Evolutionary conservation across 1,139 yeast genomes (phyloP), one percentile per base, ranked within the genome.

Genomic region (Nematodospora anomalae): DNA sequence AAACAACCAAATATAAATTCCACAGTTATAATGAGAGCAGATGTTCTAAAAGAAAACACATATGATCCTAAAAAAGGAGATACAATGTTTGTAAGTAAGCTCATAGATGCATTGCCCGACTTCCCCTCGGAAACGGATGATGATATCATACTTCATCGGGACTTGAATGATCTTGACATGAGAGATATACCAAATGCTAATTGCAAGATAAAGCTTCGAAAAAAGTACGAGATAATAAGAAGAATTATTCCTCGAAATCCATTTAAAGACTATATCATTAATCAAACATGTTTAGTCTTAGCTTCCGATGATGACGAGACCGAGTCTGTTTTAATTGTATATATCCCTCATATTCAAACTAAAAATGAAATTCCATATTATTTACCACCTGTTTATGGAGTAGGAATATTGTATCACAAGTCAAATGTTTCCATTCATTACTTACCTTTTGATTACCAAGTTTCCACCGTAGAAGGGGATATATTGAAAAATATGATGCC

Each of bases 1-100:
- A 72, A 75, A 43, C 89, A 88, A 45, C 97, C 97, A 10, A 87
- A 90, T 57, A 84, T 90, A 59, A 90, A 90, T 59, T 90, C 97
- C 6, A 85, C 97, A 0, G 94, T 88, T 21, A 84, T 90, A 26
- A 67, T 90, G 65, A 67, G 97, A 50, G 95, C 97, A 0, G 97
- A 90, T 58, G 79, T 90, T 18, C 60, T 89, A 31, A 65, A 68
- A 31, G 90, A 84, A 47, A 67, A 64, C 38, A 57, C 55, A 2
- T 77, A 66, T 51, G 70, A 63, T 24, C 63, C 69, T 4, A 52
- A 50, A 15, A 50, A 54, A 37, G 72, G 72, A 3, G 66, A 64
- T 16, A 58, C 60, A 38, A 57, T 50, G 22, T 61, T 53, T 43
- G 52, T 53, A 14, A 67, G 72, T 40, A 66, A 64, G 34, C 41